These are phyloP conservation scores for Saccharomycopsis vini DNA, from an alignment of 805 yeast genomes.

Conservation along the genomic window DNA sequence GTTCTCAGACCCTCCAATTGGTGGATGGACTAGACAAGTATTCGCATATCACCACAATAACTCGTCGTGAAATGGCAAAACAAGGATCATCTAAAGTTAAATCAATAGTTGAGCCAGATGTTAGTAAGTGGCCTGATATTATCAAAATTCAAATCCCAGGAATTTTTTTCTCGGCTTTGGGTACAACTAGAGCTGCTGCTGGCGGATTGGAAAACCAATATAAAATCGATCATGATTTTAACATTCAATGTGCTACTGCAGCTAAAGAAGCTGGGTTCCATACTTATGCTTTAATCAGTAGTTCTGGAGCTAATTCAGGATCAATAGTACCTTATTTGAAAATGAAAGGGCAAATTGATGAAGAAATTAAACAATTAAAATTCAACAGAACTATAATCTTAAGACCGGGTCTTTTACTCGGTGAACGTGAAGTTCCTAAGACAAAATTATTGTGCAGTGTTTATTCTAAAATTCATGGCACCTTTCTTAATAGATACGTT, in stretches of 20 bases:
- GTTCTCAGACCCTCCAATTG: constrained; percentile 45
- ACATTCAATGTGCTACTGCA: constrained; percentile 57
- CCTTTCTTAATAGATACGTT: constrained; percentile 15
- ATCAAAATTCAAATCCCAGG: constrained; percentile 25
- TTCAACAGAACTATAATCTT: constrained; percentile 69
- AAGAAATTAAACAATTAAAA: constrained; percentile 48
- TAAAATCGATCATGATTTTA: constrained; percentile 67
- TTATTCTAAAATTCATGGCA: not conserved
- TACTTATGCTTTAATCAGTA: constrained; percentile 59
- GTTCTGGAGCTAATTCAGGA: constrained; percentile 49
- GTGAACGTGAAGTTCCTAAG: constrained; percentile 37
- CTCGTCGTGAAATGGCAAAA: constrained; percentile 33
- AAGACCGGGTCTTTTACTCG: constrained; percentile 69
- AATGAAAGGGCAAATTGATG: constrained; percentile 72
- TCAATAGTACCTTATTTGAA: constrained; percentile 53
- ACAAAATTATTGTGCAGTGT: constrained; percentile 27
- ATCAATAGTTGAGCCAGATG: constrained; percentile 36
- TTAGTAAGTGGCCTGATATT: constrained; percentile 43
- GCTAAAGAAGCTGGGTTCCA: constrained; percentile 60
- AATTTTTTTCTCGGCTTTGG: constrained; percentile 56
- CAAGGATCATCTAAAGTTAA: constrained; percentile 25
- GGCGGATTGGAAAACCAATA: constrained; percentile 63
- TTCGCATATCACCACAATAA: constrained; percentile 36
- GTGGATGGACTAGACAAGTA: constrained; percentile 28
- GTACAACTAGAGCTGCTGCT: constrained; percentile 65